phyloP scores from a whole-genome alignment of 2,329 filamentous ascomycete species.

The Cercospora canescens region DNA sequence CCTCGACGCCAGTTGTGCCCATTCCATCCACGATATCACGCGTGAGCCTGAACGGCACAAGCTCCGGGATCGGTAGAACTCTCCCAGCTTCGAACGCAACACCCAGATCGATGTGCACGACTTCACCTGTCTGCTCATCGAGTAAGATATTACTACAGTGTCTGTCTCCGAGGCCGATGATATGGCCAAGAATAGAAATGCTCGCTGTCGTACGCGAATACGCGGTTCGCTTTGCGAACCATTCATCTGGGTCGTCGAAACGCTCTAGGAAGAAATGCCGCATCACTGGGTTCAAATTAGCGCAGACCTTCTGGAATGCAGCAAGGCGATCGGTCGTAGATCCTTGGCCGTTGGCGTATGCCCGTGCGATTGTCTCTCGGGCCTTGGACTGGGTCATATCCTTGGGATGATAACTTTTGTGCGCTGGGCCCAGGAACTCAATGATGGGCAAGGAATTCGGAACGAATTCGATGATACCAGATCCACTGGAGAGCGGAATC shows the following conservation, averaged over 20 bases:
- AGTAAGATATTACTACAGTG: constrained; percentile 97
- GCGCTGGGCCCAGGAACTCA: constrained; percentile 88
- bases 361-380: constrained; percentile 75
- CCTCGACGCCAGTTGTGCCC: constrained; percentile 92
- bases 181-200: constrained; percentile 86
- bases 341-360: constrained; percentile 58
- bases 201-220: constrained; percentile 93
- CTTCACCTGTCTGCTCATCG: constrained; percentile 85
- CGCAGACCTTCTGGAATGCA: constrained; percentile 74
- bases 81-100: constrained; percentile 96
- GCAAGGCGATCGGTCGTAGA: constrained; percentile 68
- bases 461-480: constrained; percentile 96
- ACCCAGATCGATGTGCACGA: constrained; percentile 94
- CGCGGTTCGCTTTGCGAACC: constrained; percentile 85
- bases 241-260: constrained; percentile 91
- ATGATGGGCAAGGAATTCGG: constrained; percentile 89
- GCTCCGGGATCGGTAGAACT: constrained; percentile 90
- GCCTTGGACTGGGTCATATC: constrained; percentile 77
- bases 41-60: constrained; percentile 92
- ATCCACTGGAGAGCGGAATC: constrained; percentile 77
- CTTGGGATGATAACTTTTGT: constrained; percentile 80
- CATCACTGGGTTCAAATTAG: constrained; percentile 89
- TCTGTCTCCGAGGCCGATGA: constrained; percentile 88
- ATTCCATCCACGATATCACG: constrained; percentile 95
- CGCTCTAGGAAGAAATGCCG: constrained; percentile 96